phyloP scores from a whole-genome alignment of 2,329 filamentous ascomycete species.

The Ascochyta viciae-villosae region DNA sequence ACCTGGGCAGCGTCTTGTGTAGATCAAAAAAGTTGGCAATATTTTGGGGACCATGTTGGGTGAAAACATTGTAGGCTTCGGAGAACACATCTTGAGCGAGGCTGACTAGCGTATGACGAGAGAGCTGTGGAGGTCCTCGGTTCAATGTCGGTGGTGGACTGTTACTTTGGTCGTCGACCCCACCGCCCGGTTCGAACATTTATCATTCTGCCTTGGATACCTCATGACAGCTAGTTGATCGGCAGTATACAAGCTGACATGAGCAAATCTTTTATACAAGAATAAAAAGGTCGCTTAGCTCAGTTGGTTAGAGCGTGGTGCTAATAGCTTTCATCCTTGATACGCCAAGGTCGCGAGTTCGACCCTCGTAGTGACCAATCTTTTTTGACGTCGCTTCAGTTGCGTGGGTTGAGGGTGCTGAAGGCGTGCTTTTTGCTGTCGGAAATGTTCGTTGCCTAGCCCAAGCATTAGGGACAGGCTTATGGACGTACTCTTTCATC shows the following conservation, averaged over 20 bases:
- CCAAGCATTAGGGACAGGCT: background rate
- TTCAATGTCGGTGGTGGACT: background rate
- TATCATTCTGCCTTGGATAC: no score
- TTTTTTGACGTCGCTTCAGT: slow-evolving; percentile 1
- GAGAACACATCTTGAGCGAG: no score
- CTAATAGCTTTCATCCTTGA: slow-evolving; percentile 24
- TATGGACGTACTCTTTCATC: background rate
- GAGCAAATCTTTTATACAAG: background rate
- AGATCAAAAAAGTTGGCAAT: no score
- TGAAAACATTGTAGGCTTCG: no score
- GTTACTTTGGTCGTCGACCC: background rate
- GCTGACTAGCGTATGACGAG: no score
- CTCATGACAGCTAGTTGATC: no score
- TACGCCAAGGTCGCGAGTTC: slow-evolving; percentile 32
- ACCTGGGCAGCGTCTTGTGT: no score
- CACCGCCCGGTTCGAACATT: background rate
- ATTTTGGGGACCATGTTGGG: no score
- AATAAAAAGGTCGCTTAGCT: slow-evolving; percentile 29
- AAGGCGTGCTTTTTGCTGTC: background rate
- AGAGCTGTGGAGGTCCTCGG: background rate
- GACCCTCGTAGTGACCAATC: slow-evolving; percentile 33
- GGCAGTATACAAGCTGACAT: background rate
- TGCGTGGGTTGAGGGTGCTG: background rate
- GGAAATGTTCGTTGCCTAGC: background rate
- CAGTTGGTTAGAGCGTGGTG: slow-evolving; percentile 35